Evolutionary conservation across 2,329 filamentous ascomycete species (phyloP).

Genomic region (Didymella segeticola): DNA sequence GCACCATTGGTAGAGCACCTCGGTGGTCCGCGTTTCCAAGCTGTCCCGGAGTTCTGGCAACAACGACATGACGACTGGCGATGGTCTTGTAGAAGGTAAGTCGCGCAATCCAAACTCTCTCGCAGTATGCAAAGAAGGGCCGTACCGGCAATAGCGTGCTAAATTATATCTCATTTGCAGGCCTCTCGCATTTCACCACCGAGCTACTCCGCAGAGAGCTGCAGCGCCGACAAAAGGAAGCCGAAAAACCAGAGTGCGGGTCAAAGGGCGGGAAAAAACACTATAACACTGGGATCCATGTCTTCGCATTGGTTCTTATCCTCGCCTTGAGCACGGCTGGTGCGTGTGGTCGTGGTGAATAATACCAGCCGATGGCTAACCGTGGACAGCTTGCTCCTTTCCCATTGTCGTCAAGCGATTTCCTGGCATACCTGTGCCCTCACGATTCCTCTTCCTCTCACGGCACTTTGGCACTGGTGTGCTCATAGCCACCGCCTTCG

Average conservation of each 20-base stretch:
- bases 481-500: constrained; percentile 51
- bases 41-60: constrained; percentile 12
- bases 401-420: constrained; percentile 50
- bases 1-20: constrained; percentile 15
- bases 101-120: background rate
- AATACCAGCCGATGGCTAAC: constrained; percentile 21
- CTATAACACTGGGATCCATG: constrained; percentile 64
- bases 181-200: constrained; percentile 48
- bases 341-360: constrained; percentile 30
- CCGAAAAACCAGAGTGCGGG: constrained; percentile 58
- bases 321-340: constrained; percentile 62
- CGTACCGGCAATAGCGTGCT: constrained; percentile 15
- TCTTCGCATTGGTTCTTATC: constrained; percentile 65
- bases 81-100: constrained; percentile 28
- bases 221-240: constrained; percentile 53
- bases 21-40: constrained; percentile 18
- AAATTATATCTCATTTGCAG: constrained; percentile 24
- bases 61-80: constrained; percentile 28
- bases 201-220: constrained; percentile 58
- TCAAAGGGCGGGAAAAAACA: constrained; percentile 54
- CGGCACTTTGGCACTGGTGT: constrained; percentile 52
- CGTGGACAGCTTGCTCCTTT: constrained; percentile 47
- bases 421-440: constrained; percentile 46
- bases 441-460: constrained; percentile 50
- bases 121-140: background rate